These are phyloP conservation scores for Silene vulgaris DNA, from an alignment of 179 eudicot species.

Conservation along the genomic window DNA sequence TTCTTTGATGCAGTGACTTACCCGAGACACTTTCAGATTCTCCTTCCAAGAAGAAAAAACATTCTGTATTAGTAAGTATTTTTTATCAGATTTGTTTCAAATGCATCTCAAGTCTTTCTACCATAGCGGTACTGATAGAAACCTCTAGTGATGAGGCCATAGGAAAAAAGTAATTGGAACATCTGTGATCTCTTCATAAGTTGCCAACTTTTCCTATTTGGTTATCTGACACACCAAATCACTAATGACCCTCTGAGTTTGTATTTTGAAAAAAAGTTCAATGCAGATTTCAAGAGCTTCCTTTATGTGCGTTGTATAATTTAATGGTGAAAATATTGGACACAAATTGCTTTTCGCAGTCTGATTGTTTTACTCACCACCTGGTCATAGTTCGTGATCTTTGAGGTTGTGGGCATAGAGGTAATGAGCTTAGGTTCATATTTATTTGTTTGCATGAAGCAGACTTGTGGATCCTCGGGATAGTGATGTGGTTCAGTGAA, in stretches of 20 bases:
- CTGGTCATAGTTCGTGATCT: too few relatives aligned
- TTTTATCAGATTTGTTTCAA: neutral
- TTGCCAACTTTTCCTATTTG: neutral
- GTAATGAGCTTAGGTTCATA: too few relatives aligned
- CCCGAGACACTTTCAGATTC: slow-evolving; percentile 37
- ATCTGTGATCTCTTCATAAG: neutral
- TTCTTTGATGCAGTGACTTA: slow-evolving; percentile 48
- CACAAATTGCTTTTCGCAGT: too few relatives aligned
- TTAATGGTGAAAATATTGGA: too few relatives aligned
- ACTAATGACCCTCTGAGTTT: neutral
- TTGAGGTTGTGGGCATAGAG: too few relatives aligned
- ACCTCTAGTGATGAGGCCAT: neutral
- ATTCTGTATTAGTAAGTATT: slow-evolving; percentile 52
- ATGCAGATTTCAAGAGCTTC: neutral
- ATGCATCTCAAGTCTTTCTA: neutral
- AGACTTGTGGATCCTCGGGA: too few relatives aligned
- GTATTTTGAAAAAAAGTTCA: neutral
- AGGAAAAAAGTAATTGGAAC: neutral
- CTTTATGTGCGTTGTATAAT: too few relatives aligned
- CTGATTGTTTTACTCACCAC: too few relatives aligned
- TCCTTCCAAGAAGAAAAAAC: slow-evolving; percentile 50
- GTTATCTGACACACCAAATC: neutral
- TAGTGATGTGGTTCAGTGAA: too few relatives aligned
- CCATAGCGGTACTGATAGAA: neutral
- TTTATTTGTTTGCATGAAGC: too few relatives aligned